Base-by-base conservation (phyloP, 176 grass and related monocot genomes). In the Microstegium vimineum region DNA sequence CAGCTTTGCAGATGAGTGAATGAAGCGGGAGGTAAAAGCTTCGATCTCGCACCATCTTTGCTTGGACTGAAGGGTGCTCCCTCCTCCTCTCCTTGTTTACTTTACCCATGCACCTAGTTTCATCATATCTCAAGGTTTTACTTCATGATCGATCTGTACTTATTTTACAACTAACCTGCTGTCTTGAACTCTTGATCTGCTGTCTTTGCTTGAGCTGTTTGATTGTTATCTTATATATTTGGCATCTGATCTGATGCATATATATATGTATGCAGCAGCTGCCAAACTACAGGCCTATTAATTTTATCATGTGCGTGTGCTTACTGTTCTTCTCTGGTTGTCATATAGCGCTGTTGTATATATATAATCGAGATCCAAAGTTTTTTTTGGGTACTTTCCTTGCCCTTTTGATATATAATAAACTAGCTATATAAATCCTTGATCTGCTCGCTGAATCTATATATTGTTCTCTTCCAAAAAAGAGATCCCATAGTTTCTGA, bases 1-100 rank as follows among this genome's bases (percentile, higher is more conserved):
- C 23, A 80, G 85, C 93, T 95, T 92, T 72, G 90, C 91, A 95
- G 64, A 82, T 95, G 93, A 87, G 85, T 93, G 93, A 95, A 95
- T 95, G 93, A 95, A 89, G 93, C 90, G 93, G 93, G 90, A 95
- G 93, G 64, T 95, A 91, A 89, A 84, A 82, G 46, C 75, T 88
- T 86, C 61, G 90, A 90, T 93, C 88, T 83, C 72, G 59, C 66
- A 81, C 64, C 66, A n/a, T 90, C 88, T 43, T 82, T 95, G 83
- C 93, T 95, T 95, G 93, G 93, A 95, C 93, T 95, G 93, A 95
- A 95, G 93, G 93, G 93, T 93, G 90, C 93, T 95, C 93, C 93
- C 93, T 95, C 89, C 84, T 87, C 69, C 73, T 7, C 17, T 30
- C 27, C 23, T 14, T 30, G 27, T 28, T 63, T 65, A 26, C 20